Conservation (phyloP, 2,329 filamentous ascomycete species). For the Didymella segeticola region DNA sequence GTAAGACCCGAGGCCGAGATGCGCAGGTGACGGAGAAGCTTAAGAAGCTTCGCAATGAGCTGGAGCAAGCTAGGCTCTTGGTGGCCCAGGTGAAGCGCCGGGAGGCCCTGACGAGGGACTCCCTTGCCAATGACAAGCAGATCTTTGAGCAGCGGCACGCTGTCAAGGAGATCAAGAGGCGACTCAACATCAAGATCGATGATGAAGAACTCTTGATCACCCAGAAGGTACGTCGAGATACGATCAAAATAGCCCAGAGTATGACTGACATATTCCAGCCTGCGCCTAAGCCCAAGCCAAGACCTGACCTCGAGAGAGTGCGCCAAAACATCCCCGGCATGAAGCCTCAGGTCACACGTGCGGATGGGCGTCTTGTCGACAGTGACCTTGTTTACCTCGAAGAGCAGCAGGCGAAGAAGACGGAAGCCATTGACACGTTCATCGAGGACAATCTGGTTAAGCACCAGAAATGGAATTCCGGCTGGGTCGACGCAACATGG, state of each 20-base stretch:
- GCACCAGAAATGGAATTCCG: constrained; percentile 89
- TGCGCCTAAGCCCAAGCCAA: constrained; percentile 59
- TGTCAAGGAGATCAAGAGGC: constrained; percentile 87
- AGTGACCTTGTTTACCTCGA: constrained; percentile 79
- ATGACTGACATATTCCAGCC: constrained; percentile 37
- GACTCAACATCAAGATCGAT: constrained; percentile 86
- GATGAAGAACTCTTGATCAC: constrained; percentile 87
- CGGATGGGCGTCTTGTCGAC: constrained; percentile 74
- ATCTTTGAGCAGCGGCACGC: constrained; percentile 83
- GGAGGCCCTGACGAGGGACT: constrained; percentile 78
- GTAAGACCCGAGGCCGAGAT: constrained; percentile 93
- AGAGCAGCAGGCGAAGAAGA: constrained; percentile 80
- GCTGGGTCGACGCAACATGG: constrained; percentile 86
- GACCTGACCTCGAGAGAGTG: constrained; percentile 63
- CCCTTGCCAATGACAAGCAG: constrained; percentile 74
- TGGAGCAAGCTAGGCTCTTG: constrained; percentile 86
- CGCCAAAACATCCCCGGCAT: constrained; percentile 72
- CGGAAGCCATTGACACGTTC: constrained; percentile 79
- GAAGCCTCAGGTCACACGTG: constrained; percentile 58
- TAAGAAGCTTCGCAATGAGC: constrained; percentile 85
- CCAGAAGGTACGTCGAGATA: constrained; percentile 72
- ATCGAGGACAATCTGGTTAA: constrained; percentile 88
- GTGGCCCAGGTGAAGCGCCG: constrained; percentile 79
- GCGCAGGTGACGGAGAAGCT: constrained; percentile 94
- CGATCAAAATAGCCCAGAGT: constrained; percentile 21